These are phyloP conservation scores for Chlorella sp. DNA, from an alignment of 139 green algal genomes.

Conservation along the genomic window DNA sequence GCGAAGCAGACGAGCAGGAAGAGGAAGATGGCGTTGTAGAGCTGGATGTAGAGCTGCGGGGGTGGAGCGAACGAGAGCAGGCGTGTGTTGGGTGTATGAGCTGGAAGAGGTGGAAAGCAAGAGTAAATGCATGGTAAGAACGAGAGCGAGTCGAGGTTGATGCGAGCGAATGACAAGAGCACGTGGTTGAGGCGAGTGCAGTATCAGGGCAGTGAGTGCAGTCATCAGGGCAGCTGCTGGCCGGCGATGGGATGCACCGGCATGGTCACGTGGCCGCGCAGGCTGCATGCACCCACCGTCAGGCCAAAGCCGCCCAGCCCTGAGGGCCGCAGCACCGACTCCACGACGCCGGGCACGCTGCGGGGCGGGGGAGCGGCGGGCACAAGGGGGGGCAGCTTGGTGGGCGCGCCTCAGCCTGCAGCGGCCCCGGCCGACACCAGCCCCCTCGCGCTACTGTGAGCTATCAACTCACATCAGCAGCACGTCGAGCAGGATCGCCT, in stretches of 20 bases:
- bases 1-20: constrained; percentile 73
- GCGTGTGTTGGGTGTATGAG: not conserved
- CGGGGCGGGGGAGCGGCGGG: too few species aligned
- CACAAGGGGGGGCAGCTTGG: too few species aligned
- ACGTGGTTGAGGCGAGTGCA: too few species aligned
- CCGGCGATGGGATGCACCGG: not conserved
- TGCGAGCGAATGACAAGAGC: too few species aligned
- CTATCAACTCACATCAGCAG: constrained; percentile 83
- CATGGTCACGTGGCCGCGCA: not conserved
- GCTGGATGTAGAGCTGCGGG: constrained; percentile 62
- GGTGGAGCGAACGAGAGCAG: too few species aligned
- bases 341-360: constrained; percentile 58
- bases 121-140: not conserved
- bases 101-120: not conserved
- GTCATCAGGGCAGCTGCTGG: too few species aligned
- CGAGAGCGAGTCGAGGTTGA: too few species aligned
- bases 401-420: too few species aligned
- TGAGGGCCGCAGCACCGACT: constrained; percentile 48
- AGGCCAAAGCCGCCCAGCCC: constrained; percentile 54
- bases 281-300: constrained; percentile 8
- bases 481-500: constrained; percentile 85
- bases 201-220: too few species aligned
- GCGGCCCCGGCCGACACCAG: too few species aligned
- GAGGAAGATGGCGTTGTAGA: constrained; percentile 84
- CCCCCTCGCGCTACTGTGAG: too few species aligned